phyloP scores from a whole-genome alignment of 1,284 basidiomycete species.

The Sphaerobolus stellatus region DNA sequence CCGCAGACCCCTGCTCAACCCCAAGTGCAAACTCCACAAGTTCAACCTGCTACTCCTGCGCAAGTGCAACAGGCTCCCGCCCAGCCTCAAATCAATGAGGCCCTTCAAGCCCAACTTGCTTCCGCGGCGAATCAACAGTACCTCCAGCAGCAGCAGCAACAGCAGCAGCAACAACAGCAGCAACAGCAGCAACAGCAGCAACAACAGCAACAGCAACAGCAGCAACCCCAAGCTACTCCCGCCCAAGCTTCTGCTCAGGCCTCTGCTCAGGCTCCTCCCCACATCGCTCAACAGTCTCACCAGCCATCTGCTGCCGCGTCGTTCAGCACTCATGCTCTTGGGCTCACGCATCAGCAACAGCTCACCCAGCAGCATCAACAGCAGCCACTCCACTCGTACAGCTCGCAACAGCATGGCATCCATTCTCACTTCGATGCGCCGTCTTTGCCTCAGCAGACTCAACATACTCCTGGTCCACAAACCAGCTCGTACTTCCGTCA shows the following conservation, averaged over 20 bases:
- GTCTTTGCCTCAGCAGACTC: conserved; percentile 7
- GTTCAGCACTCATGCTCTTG: conserved; percentile 8
- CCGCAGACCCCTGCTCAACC: not conserved
- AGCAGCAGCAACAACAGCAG: conserved; percentile 40
- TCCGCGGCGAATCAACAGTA: conserved; percentile 5
- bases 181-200: conserved; percentile 44
- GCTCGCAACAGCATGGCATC: conserved; percentile 29
- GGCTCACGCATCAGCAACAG: conserved; percentile 3
- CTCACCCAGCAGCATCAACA: conserved; percentile 25
- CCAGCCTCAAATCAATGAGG: not conserved
- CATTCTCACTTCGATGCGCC: conserved; percentile 23
- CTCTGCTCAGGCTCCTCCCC: conserved; percentile 41
- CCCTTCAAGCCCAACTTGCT: conserved; percentile 26
- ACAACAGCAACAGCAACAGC: conserved; percentile 23
- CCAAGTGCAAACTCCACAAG: conserved; percentile 7
- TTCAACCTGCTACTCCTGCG: conserved; percentile 19
- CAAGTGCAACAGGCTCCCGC: conserved; percentile 19
- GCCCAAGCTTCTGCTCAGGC: conserved; percentile 12
- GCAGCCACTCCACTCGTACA: conserved; percentile 29
- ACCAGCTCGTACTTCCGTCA: conserved; percentile 62
- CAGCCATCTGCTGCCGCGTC: conserved; percentile 29
- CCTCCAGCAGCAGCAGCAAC: conserved; percentile 59
- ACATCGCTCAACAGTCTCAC: conserved; percentile 32
- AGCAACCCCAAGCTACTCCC: conserved; percentile 56
- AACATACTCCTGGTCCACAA: conserved; percentile 10